phyloP scores from a whole-genome alignment of 2,329 filamentous ascomycete genomes.

The Colletotrichum cordylinicola region DNA sequence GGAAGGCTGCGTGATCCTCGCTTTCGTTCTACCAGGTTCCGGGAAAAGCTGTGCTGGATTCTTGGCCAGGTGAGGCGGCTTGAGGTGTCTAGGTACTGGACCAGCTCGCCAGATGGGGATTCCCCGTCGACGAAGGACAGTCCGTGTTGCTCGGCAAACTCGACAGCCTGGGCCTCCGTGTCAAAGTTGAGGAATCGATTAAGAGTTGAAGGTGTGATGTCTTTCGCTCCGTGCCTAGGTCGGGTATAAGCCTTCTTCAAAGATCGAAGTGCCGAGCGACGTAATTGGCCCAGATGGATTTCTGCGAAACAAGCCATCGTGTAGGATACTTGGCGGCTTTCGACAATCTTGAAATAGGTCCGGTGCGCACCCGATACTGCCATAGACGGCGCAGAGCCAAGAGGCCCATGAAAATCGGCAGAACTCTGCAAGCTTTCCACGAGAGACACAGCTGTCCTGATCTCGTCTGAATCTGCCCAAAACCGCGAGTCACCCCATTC shows the following conservation, averaged over 20 bases:
- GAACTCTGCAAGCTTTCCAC: constrained; percentile 66
- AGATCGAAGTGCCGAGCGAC: constrained; percentile 62
- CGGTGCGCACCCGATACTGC: constrained; percentile 56
- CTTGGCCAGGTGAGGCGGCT: constrained; percentile 52
- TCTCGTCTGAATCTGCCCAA: constrained; percentile 60
- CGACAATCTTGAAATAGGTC: constrained; percentile 66
- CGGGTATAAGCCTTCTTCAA: constrained; percentile 61
- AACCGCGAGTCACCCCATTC: constrained; percentile 59
- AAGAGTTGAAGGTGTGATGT: constrained; percentile 62
- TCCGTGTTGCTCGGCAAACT: constrained; percentile 65
- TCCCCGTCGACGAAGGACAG: constrained; percentile 53
- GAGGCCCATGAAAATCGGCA: constrained; percentile 60
- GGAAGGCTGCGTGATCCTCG: constrained; percentile 57
- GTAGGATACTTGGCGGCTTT: constrained; percentile 64
- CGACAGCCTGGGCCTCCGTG: constrained; percentile 68
- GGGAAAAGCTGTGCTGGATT: constrained; percentile 62
- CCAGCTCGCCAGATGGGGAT: constrained; percentile 37
- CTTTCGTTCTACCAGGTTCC: constrained; percentile 64
- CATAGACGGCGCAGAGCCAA: constrained; percentile 54
- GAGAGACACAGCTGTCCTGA: constrained; percentile 67
- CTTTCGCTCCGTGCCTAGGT: constrained; percentile 62
- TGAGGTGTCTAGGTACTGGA: constrained; percentile 45
- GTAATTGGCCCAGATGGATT: constrained; percentile 68
- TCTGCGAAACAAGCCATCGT: constrained; percentile 75
- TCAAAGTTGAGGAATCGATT: constrained; percentile 71